Percentiles rank a stretch among this genome's conserved stretches.
Conservation (phyloP, 257 asterid species). For the Avicennia marina region DNA sequence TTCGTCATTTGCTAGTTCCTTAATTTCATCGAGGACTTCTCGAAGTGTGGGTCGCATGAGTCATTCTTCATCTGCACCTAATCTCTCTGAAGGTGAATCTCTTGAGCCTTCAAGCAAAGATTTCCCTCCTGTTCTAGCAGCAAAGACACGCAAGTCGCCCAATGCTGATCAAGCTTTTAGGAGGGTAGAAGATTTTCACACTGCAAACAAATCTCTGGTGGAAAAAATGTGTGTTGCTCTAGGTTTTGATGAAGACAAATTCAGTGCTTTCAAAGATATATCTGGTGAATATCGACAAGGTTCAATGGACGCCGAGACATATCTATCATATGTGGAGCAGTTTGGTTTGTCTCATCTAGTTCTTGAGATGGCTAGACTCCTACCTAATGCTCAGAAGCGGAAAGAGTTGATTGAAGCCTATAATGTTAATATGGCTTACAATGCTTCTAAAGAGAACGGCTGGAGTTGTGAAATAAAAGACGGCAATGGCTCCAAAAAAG, state of each 20-base stretch:
- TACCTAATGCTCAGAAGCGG: slow-evolving; percentile 78
- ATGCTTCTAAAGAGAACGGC: slow-evolving; percentile 29
- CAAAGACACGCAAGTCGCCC: too few species aligned
- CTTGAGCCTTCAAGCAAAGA: slow-evolving; percentile 39
- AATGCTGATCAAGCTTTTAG: too few species aligned
- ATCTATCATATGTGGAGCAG: slow-evolving; percentile 71
- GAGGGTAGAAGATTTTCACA: slow-evolving; percentile 59
- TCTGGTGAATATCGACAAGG: slow-evolving; percentile 80
- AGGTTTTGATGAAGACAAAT: slow-evolving; percentile 68
- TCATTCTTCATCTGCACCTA: slow-evolving; percentile 87
- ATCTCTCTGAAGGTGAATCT: slow-evolving; percentile 47
- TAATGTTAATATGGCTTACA: slow-evolving; percentile 37
- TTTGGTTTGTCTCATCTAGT: slow-evolving; percentile 92
- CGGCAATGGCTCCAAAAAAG: slow-evolving; percentile 37
- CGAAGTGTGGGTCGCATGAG: slow-evolving; percentile 36
- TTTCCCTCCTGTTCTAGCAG: slow-evolving; percentile 90
- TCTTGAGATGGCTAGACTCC: slow-evolving; percentile 71
- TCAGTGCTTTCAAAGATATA: slow-evolving; percentile 60
- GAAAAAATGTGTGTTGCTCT: slow-evolving; percentile 78
- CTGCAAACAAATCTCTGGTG: slow-evolving; percentile 78
- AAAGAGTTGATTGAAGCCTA: slow-evolving; percentile 67
- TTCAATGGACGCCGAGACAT: slow-evolving; percentile 64
- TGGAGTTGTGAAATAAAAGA: slow-evolving; percentile 30
- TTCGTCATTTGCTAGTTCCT: slow-evolving; percentile 40
- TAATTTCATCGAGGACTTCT: slow-evolving; percentile 44